A percentile compares a stretch with the other conserved stretches of the same genome.
Conservation (phyloP, 1,284 basidiomycete genomes). For the Pseudozyma flocculosa region DNA sequence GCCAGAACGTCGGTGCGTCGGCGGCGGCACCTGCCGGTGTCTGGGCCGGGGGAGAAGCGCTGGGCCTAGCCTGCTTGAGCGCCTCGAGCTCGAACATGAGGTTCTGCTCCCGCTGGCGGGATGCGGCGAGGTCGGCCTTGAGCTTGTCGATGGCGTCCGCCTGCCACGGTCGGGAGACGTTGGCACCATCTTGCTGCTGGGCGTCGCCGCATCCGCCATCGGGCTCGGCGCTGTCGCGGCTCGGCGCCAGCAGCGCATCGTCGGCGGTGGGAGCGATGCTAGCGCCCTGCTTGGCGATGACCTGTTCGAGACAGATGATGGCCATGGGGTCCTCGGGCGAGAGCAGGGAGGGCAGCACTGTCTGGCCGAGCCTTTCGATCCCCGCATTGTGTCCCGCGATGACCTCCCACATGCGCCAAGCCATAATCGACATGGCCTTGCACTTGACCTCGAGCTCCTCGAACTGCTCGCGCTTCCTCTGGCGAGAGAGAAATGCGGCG, state of each 20-base stretch:
- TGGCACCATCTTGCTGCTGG: neutral
- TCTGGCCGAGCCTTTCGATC: slow-evolving; percentile 16
- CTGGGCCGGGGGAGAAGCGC: slow-evolving; percentile 19
- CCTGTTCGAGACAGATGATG: slow-evolving; percentile 34
- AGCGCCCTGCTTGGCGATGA: slow-evolving; percentile 41
- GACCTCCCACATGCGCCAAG: slow-evolving; percentile 49
- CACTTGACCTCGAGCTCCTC: slow-evolving; percentile 81
- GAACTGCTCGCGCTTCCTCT: slow-evolving; percentile 87
- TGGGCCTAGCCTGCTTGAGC: slow-evolving; percentile 1
- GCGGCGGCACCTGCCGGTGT: slow-evolving; percentile 5
- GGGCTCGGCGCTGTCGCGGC: neutral
- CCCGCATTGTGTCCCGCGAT: slow-evolving; percentile 35
- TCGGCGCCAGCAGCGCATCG: slow-evolving; percentile 1
- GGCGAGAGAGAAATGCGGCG: slow-evolving; percentile 82
- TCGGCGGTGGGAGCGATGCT: slow-evolving; percentile 47
- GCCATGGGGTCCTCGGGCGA: slow-evolving; percentile 34
- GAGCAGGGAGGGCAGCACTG: slow-evolving; percentile 24
- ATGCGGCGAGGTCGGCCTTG: slow-evolving; percentile 4
- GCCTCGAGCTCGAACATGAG: neutral
- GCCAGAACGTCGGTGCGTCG: neutral
- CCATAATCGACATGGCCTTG: slow-evolving; percentile 48
- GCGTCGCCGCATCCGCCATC: neutral
- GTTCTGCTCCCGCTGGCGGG: slow-evolving; percentile 5
- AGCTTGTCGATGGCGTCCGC: neutral
- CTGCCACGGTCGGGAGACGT: neutral